These are phyloP conservation scores for Synchytrium microbalum DNA, from an alignment of 371 early-diverging fungal species.

Conservation along the genomic window DNA sequence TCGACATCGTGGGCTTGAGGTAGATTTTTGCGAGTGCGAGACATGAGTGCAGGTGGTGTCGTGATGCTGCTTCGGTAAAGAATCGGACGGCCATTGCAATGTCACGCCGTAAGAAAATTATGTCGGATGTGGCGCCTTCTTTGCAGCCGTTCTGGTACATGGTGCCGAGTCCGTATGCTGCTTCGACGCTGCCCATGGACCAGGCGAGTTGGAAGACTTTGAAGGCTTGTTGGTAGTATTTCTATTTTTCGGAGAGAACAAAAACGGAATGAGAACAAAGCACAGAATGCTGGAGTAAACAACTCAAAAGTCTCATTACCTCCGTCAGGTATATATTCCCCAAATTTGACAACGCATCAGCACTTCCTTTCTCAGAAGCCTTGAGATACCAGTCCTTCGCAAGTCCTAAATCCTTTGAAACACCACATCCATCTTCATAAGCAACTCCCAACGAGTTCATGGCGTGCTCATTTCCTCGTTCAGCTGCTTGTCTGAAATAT, in stretches of 20 bases:
- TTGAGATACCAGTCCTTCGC: constrained; percentile 58
- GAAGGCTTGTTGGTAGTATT: constrained; percentile 29
- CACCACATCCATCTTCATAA: constrained; percentile 56
- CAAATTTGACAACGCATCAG: constrained; percentile 32
- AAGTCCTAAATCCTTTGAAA: constrained; percentile 28
- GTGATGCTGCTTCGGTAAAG: constrained; percentile 29
- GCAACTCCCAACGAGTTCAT: constrained; percentile 80
- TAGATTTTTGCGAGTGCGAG: background rate
- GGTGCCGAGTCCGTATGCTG: constrained; percentile 29
- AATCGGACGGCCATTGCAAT: constrained; percentile 29
- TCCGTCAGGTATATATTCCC: constrained; percentile 16
- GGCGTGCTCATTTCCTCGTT: constrained; percentile 77
- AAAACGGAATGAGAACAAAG: constrained; percentile 24
- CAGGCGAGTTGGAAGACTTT: constrained; percentile 32
- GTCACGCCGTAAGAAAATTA: constrained; percentile 12
- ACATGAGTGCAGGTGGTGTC: constrained; percentile 1
- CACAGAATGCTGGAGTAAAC: constrained; percentile 11
- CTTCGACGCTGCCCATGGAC: constrained; percentile 31
- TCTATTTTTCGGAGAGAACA: constrained; percentile 10
- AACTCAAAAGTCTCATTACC: constrained; percentile 5
- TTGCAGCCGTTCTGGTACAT: constrained; percentile 36
- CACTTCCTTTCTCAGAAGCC: constrained; percentile 23
- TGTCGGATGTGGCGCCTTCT: constrained; percentile 9
- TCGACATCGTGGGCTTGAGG: background rate
- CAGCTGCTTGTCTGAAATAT: constrained; percentile 75